Evolutionary conservation across 2,329 filamentous ascomycete genomes (phyloP).

Genomic region (Exophiala sideris): DNA sequence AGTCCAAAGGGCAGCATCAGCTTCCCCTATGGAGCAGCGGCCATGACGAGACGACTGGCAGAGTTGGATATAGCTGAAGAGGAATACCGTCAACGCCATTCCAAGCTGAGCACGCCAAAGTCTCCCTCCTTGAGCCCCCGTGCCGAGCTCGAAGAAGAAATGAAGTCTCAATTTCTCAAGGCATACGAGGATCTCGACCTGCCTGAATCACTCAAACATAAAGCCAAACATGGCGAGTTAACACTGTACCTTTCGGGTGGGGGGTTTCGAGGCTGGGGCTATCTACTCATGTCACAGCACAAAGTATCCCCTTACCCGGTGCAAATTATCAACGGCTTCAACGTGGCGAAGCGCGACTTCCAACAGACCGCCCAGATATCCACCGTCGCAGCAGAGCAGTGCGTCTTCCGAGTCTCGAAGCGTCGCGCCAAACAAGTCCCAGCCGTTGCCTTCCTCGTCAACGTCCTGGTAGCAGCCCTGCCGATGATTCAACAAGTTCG

Average conservation of each 20-base stretch:
- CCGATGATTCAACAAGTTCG: conserved; percentile 69
- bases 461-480: conserved; percentile 66
- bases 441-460: conserved; percentile 77
- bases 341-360: conserved; percentile 72
- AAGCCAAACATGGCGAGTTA: conserved; percentile 50
- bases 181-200: conserved; percentile 58
- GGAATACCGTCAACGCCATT: not conserved
- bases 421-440: conserved; percentile 77
- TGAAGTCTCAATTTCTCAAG: conserved; percentile 56
- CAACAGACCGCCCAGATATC: conserved; percentile 74
- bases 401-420: conserved; percentile 71
- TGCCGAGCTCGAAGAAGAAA: conserved; percentile 31
- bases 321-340: conserved; percentile 76
- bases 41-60: conserved; percentile 55
- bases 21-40: conserved; percentile 68
- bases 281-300: conserved; percentile 78
- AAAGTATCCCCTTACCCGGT: conserved; percentile 75
- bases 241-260: conserved; percentile 84
- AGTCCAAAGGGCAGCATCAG: conserved; percentile 58
- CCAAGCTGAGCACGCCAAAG: conserved; percentile 26
- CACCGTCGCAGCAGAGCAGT: conserved; percentile 32
- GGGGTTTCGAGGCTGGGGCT: conserved; percentile 87
- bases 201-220: conserved; percentile 51
- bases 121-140: conserved; percentile 37
- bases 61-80: conserved; percentile 33